phyloP scores from a whole-genome alignment of 2,329 filamentous ascomycete species.

The Monosporascus sp. region DNA sequence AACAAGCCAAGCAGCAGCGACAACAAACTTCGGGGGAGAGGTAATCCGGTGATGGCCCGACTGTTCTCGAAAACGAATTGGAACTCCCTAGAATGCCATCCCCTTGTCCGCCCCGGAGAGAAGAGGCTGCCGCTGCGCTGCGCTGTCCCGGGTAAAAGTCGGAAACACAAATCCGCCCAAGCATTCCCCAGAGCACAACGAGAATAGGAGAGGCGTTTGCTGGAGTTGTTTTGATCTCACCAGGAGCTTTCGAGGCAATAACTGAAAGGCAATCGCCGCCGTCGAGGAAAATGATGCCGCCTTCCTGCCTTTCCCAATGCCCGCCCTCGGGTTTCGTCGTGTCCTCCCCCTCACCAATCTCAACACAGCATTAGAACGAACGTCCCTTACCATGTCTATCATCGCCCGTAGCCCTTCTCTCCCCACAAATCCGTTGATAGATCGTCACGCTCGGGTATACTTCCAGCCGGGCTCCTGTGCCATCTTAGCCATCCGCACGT shows the following conservation, averaged over 20 bases:
- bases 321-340: not conserved
- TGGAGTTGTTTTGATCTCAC: not conserved
- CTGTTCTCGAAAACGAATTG: no score
- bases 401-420: not conserved
- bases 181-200: not conserved
- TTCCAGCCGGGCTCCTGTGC: not conserved
- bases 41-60: no score
- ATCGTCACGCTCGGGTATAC: not conserved
- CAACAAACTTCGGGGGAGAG: no score
- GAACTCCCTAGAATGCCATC: no score
- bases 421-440: not conserved
- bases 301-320: not conserved
- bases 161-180: not conserved
- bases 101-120: no score
- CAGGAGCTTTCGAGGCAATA: not conserved
- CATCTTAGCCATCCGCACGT: not conserved
- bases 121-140: not conserved
- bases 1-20: not conserved
- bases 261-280: not conserved
- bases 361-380: not conserved
- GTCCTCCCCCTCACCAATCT: not conserved
- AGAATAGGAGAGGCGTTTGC: not conserved
- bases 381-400: not conserved
- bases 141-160: not conserved
- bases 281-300: not conserved